Evolutionary conservation across 2,329 filamentous ascomycete species (phyloP), one percentile per base, ranked within the genome.

Genomic region (Podosphaera fusca): DNA sequence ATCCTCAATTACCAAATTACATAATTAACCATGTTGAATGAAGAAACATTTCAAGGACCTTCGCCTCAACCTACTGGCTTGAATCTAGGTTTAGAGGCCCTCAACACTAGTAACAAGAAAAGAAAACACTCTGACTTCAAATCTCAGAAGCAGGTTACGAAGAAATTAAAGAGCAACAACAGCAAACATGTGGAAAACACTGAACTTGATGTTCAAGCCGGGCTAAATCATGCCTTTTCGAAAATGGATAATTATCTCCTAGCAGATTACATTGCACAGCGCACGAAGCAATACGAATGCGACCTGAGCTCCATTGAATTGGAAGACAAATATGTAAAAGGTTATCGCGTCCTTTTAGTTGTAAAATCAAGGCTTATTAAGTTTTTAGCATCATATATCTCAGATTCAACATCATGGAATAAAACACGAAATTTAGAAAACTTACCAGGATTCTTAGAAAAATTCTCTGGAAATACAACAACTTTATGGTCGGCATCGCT

Each of bases 261-360:
- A 52, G 86, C 89, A 1, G 90, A 95, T 68, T 82, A 95, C 68
- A 74, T 95, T 60, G 85, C 85, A 5, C 83, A 92, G 66, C 80
- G 85, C 66, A 83, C 86, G 56, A 80, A 77, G 61, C 77, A 84
- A 31, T 94, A 90, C 65, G 85, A 87, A 56, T 80, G 78, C 34
- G 84, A 95, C 56, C 69, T 95, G 64, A 95, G 85, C 63, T 73
- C 81, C 0, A 78, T 96, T 46, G 92, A 98, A 70, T 72, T 94
- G 36, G 82, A 86, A 58, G 89, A 95, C 67, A 73, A 87, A 65
- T 82, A 85, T 57, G 75, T 96, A 56, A 81, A 87, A 62, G 82
- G 87, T 88, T 10, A 31, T 14, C 10, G n/a, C 8, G 31, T 29
- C 30, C 42, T 14, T 53, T 29, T 21, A 47, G 36, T 59, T 45